Evolutionary conservation across 2,329 filamentous ascomycete species (phyloP), one percentile per base, ranked within the genome.

Genomic region (Cercospora sp.): DNA sequence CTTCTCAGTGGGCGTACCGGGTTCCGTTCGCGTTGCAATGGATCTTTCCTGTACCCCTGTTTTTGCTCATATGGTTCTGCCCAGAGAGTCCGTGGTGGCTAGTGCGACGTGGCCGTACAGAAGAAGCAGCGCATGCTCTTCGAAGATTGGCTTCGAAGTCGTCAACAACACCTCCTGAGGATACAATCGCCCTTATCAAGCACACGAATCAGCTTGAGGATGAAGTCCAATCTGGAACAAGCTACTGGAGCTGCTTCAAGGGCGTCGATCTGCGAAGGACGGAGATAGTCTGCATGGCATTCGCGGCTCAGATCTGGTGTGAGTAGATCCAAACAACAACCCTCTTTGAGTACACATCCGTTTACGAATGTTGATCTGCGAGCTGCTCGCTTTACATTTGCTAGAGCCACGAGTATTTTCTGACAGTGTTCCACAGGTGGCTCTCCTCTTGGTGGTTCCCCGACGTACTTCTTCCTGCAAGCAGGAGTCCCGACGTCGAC

Each of bases 11-110:
- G 79, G 78, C 77, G 7, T 82, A 78, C 64, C 74, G 77, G 10
- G 74, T 76, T 9, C 79, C 79, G 0, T 81, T 80, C 70, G 77
- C 80, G 10, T 69, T 81, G 9, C 81, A 82, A 65, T 79, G 77
- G 69, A 68, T 79, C 8, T 81, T 64, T 58, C 78, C 73, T 63
- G 72, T 61, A 12, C 73, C 79, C 51, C 72, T 80, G 2, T 65
- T 75, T 74, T 26, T 67, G 18, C 18, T 66, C 39, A 68, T 70
- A 39, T 60, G 48, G 13, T 69, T 69, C 60, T 70, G 72, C 12
- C 74, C 76, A 7, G 75, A 78, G 65, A 77, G 73, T 3, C 77
- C 77, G 20, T 80, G 75, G 75, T 70, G 74, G 61, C 72, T 78
- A 42, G 74, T 81, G 20, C 72, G 77, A 26, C 71, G 74, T 45